Evolutionary conservation across 1,139 yeast species (phyloP), one percentile per base, ranked within the genome.

Genomic region (Zygoascus meyerae): DNA sequence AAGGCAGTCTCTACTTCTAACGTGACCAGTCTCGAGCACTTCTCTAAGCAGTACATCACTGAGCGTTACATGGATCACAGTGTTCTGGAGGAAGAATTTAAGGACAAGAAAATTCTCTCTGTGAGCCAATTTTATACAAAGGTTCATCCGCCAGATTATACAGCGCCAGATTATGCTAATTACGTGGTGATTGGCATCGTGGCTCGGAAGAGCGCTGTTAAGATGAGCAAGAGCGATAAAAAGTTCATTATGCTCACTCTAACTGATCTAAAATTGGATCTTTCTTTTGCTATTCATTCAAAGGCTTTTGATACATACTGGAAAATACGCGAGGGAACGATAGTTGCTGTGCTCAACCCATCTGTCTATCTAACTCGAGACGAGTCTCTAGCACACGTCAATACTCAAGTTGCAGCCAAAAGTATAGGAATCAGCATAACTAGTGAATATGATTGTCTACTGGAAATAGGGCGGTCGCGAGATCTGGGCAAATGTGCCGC

Each of bases 301-400:
- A 70, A 72, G 10, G 85, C 89, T 2, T 82, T 81, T 53, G 77
- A 78, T 26, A 77, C 75, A 58, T 84, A 79, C 63, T 86, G 86
- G 80, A 86, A 82, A 51, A 58, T 89, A 2, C 70, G 78, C 41
- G 72, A 78, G 1, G 97, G 98, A 0, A 87, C 85, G 48, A 65
- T 90, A 1, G 63, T 90, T 8, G 84, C 84, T 0, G 61, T 92
- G 0, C 65, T 90, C 42, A 90, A 90, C 59, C 97, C 98, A 0
- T 70, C 69, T 2, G 70, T 86, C 1, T 73, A 71, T 51, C 68
- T 71, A 1, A 63, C 61, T 55, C 62, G 49, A 64, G 49, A 37
- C 28, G 46, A 39, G 15, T 39, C 34, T 30, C 40, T 48, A 30
- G 53, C 45, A 48, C 55, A 59, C 18, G 53, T 49, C 11, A 37